Evolutionary conservation across 176 grass and related monocot genomes (phyloP).

Genomic region (Triticum urartu): DNA sequence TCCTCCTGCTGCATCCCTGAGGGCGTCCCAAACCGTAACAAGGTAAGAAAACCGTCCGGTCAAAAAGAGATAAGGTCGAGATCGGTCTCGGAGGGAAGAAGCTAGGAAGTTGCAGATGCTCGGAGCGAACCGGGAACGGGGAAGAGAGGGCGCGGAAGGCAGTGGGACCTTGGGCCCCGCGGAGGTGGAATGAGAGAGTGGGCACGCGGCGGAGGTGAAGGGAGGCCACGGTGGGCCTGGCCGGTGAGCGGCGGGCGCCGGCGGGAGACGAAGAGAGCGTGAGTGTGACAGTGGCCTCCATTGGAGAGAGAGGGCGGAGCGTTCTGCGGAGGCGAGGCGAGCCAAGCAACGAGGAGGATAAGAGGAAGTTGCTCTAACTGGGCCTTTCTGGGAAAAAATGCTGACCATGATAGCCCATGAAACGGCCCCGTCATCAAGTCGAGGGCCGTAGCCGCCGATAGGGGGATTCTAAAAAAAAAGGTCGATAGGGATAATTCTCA

Average conservation of each 20-base stretch:
- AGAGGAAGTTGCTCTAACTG: not conserved
- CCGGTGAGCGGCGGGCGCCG: slow-evolving; percentile 3
- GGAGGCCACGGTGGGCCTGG: not conserved
- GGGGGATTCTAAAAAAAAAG: no score
- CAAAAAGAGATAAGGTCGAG: not conserved
- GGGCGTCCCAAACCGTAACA: not conserved
- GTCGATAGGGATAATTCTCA: no score
- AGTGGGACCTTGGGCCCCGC: not conserved
- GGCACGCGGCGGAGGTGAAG: not conserved
- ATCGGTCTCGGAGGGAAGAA: not conserved
- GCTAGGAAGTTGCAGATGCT: not conserved
- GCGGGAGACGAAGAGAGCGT: slow-evolving; percentile 31
- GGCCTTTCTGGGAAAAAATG: not conserved
- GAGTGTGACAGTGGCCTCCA: slow-evolving; percentile 38
- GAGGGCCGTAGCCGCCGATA: no score
- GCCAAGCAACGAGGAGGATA: slow-evolving; percentile 35
- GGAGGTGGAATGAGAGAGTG: not conserved
- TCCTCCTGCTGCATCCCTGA: slow-evolving; percentile 22
- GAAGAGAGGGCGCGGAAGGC: not conserved
- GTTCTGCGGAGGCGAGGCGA: slow-evolving; percentile 41
- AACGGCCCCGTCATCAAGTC: not conserved
- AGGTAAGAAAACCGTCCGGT: not conserved
- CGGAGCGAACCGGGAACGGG: not conserved
- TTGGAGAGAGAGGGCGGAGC: not conserved
- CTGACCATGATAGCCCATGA: not conserved